A percentile compares a stretch with the other conserved stretches of the same genome.
Evolutionary conservation across 139 green algal genomes (phyloP).

Genomic region (Chlamydomonas incerta): DNA sequence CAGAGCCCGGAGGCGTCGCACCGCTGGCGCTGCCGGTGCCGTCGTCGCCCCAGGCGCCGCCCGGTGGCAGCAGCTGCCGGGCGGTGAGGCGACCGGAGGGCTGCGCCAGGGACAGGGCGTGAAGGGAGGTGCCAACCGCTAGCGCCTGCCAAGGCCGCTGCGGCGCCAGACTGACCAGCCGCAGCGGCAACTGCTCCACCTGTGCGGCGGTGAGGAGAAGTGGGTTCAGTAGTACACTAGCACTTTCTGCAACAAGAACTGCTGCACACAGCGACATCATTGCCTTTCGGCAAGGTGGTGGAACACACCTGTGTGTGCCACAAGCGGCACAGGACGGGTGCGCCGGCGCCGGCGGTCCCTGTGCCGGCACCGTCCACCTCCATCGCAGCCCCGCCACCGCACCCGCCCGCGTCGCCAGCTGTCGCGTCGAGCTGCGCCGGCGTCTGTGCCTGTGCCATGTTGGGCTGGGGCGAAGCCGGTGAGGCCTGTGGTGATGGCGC

Average conservation of each 20-base stretch:
- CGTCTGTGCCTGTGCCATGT: too few relatives aligned
- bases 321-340: background rate
- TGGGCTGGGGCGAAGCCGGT: too few relatives aligned
- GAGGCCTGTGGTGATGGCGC: background rate
- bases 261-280: too few relatives aligned
- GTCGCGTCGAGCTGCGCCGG: too few relatives aligned
- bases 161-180: background rate
- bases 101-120: background rate
- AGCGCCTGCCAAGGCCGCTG: constrained; percentile 20
- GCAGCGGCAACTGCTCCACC: constrained; percentile 15
- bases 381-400: background rate
- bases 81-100: background rate
- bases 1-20: background rate
- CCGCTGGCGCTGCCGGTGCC: background rate
- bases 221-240: too few relatives aligned
- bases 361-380: background rate
- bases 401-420: background rate
- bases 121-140: background rate
- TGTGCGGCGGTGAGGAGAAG: too few relatives aligned
- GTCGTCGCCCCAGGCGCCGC: background rate
- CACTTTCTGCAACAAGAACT: too few relatives aligned
- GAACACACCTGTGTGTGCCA: background rate
- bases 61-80: background rate
- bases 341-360: background rate
- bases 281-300: too few relatives aligned